Percentiles rank a stretch among this genome's conserved stretches.
Evolutionary conservation across 805 yeast genomes (phyloP).

Genomic region (Pichia heedii): DNA sequence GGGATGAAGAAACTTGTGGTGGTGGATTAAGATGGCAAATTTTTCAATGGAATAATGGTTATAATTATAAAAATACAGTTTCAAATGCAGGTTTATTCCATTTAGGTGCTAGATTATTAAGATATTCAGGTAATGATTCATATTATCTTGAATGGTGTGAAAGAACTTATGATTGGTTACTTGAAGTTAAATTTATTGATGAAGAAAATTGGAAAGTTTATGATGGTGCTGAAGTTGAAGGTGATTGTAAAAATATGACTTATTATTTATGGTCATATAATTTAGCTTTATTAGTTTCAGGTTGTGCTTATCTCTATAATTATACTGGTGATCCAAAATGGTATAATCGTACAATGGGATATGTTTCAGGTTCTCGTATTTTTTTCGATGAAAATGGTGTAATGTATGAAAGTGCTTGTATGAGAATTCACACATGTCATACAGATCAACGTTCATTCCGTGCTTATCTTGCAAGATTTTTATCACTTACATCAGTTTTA

Average conservation of each 20-base stretch:
- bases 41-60: slow-evolving; percentile 89
- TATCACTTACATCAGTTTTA: slow-evolving; percentile 66
- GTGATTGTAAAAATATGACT: slow-evolving; percentile 55
- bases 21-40: slow-evolving; percentile 98
- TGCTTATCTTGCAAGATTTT: slow-evolving; percentile 67
- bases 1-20: slow-evolving; percentile 67
- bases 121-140: slow-evolving; percentile 67
- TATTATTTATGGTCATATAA: slow-evolving; percentile 78
- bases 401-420: slow-evolving; percentile 82
- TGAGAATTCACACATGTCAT: slow-evolving; percentile 53
- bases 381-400: slow-evolving; percentile 39
- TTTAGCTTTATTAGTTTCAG: slow-evolving; percentile 69
- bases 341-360: slow-evolving; percentile 49
- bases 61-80: slow-evolving; percentile 84
- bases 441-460: slow-evolving; percentile 90
- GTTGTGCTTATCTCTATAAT: slow-evolving; percentile 74
- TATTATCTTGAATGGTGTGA: slow-evolving; percentile 66
- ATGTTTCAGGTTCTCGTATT: slow-evolving; percentile 48
- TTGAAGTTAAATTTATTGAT: slow-evolving; percentile 39
- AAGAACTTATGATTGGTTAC: slow-evolving; percentile 74
- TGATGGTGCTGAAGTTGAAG: slow-evolving; percentile 56
- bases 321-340: slow-evolving; percentile 58
- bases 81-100: slow-evolving; percentile 88
- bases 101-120: slow-evolving; percentile 75
- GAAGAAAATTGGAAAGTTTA: slow-evolving; percentile 40